Evolutionary conservation across 1,139 yeast species (phyloP).

Genomic region (Candida tropicalis): DNA sequence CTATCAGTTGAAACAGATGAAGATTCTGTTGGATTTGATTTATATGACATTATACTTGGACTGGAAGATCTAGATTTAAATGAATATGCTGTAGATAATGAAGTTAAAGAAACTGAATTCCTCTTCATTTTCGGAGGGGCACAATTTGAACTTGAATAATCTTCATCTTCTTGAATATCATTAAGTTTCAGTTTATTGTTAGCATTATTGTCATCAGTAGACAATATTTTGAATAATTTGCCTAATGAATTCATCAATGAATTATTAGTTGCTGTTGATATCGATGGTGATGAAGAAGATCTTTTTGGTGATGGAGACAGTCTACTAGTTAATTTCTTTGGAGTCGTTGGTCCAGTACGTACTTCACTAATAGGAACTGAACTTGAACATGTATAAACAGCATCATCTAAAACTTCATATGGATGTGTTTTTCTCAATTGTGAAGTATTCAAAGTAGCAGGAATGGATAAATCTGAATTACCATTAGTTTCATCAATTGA

Average conservation of each 20-base stretch:
- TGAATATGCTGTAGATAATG: conserved; percentile 39
- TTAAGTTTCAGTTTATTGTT: conserved; percentile 4
- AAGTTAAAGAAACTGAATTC: conserved; percentile 42
- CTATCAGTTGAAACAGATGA: conserved; percentile 33
- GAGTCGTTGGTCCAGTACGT: conserved; percentile 1
- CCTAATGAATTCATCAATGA: conserved; percentile 43
- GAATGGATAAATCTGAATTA: conserved; percentile 10
- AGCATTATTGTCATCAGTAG: conserved; percentile 31
- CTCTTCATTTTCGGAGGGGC: conserved; percentile 17
- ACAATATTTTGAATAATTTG: conserved; percentile 37
- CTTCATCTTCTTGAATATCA: conserved; percentile 9
- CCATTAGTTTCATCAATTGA: conserved; percentile 22
- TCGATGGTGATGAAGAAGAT: not conserved
- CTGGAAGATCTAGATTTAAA: conserved; percentile 43
- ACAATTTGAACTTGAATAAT: not conserved
- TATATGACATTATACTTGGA: conserved; percentile 47
- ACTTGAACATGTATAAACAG: conserved; percentile 61
- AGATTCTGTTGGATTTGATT: conserved; percentile 44
- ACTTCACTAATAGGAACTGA: conserved; percentile 11
- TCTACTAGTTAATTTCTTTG: not conserved
- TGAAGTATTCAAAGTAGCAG: conserved; percentile 26
- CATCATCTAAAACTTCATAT: conserved; percentile 76
- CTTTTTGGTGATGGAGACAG: conserved; percentile 3
- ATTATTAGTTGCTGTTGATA: conserved; percentile 10
- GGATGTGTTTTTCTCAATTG: conserved; percentile 57